phyloP scores from a whole-genome alignment of 179 eudicot species.

The Nepenthes alata region DNA sequence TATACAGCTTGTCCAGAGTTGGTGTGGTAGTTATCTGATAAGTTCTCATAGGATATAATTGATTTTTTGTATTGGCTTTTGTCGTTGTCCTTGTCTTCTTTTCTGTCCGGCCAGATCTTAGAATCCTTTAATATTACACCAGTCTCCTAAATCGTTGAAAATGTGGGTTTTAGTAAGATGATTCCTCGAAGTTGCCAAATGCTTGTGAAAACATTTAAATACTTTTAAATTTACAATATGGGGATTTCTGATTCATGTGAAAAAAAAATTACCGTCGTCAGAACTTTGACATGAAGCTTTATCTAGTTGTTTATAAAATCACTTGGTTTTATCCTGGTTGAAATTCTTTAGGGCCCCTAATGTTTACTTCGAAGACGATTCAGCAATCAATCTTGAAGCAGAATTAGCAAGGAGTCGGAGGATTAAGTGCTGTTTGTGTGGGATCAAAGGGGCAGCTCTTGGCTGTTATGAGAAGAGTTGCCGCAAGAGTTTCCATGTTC shows the following conservation, averaged over 20 bases:
- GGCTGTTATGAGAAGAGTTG: slow-evolving; percentile 89
- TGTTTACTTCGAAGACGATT: slow-evolving; percentile 76
- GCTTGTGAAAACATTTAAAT: too few relatives aligned
- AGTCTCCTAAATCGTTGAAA: too few relatives aligned
- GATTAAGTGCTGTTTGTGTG: slow-evolving; percentile 81
- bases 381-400: slow-evolving; percentile 67
- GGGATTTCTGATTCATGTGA: neutral
- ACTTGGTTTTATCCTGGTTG: neutral
- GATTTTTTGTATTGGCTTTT: too few relatives aligned
- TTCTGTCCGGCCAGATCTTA: too few relatives aligned
- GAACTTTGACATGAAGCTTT: neutral
- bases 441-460: slow-evolving; percentile 81
- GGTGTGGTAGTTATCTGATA: too few relatives aligned
- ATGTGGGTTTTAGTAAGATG: too few relatives aligned
- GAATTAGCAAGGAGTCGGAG: slow-evolving; percentile 78
- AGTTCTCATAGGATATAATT: too few relatives aligned
- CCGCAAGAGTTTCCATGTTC: slow-evolving; percentile 82
- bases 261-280: neutral
- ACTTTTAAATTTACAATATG: too few relatives aligned
- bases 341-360: slow-evolving; percentile 77
- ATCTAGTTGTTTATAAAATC: neutral
- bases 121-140: too few relatives aligned
- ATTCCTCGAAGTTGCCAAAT: too few relatives aligned
- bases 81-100: too few relatives aligned
- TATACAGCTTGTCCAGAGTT: too few relatives aligned